phyloP scores from a whole-genome alignment of 208 protist genomes.

The Acanthamoeba culbertsoni region DNA sequence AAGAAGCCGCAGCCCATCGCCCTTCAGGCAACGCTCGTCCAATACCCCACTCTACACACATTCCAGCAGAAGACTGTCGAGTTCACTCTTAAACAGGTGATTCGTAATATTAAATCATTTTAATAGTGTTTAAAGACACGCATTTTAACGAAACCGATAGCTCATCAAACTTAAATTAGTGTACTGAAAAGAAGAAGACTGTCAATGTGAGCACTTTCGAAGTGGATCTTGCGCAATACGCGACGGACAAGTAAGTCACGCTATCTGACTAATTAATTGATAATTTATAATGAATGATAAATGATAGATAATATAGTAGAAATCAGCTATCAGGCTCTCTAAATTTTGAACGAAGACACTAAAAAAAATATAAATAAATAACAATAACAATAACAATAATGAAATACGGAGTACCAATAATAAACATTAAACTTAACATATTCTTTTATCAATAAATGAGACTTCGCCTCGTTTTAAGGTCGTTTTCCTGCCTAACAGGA shows the following conservation, averaged over 20 bases:
- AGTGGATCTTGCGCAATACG: conserved; percentile 25
- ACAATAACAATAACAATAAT: too few relatives aligned
- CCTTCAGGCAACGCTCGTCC: conserved; percentile 6
- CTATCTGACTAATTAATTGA: not conserved
- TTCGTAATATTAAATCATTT: not conserved
- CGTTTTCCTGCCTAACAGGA: not conserved
- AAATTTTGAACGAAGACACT: too few relatives aligned
- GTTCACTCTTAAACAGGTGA: conserved; percentile 44
- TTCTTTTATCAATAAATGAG: not conserved
- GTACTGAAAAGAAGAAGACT: conserved; percentile 1
- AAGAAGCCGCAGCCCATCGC: conserved; percentile 6
- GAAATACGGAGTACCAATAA: too few relatives aligned
- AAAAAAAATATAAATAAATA: too few relatives aligned
- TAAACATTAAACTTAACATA: not conserved
- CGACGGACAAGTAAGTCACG: not conserved
- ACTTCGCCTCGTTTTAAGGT: not conserved
- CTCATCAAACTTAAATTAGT: not conserved
- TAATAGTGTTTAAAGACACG: not conserved
- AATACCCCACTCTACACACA: conserved; percentile 21
- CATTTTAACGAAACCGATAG: not conserved
- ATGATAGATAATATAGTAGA: too few relatives aligned
- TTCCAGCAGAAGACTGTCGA: conserved; percentile 49
- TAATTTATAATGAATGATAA: not conserved
- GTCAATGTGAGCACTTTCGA: not conserved
- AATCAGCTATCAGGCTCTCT: too few relatives aligned